A percentile compares a stretch with the other conserved stretches of the same genome.
Conservation (phyloP, 2,329 filamentous ascomycete genomes). For the Lasiodiplodia sp. region DNA sequence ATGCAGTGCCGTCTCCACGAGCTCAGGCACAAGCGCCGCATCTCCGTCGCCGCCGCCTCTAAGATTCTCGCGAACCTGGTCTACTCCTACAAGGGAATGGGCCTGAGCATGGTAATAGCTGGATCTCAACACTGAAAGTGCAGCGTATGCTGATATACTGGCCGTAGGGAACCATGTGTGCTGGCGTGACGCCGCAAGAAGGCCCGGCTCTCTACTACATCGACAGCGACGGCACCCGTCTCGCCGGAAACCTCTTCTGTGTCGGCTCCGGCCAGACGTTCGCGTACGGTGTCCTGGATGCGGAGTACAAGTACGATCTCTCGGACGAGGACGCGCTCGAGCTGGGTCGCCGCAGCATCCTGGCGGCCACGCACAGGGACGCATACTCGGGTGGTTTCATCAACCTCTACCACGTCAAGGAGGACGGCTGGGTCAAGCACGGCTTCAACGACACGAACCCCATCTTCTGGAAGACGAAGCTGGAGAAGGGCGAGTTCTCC, state of each 20-base stretch:
- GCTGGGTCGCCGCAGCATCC: constrained; percentile 87
- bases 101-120: constrained; percentile 77
- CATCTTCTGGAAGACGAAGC: constrained; percentile 99
- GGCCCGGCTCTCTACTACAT: constrained; percentile 99
- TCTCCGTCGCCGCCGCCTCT: constrained; percentile 94
- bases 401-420: constrained; percentile 99
- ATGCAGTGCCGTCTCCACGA: constrained; percentile 99
- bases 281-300: constrained; percentile 96
- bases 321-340: constrained; percentile 87
- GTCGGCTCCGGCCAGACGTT: constrained; percentile 98
- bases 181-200: constrained; percentile 93
- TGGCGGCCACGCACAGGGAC: constrained; percentile 95
- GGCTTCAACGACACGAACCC: constrained; percentile 98
- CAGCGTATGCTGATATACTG: not conserved
- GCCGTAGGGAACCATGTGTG: constrained; percentile 87
- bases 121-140: no score
- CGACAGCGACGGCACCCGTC: constrained; percentile 92
- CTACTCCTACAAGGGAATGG: constrained; percentile 99
- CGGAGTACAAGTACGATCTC: constrained; percentile 91
- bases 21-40: constrained; percentile 98
- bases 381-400: constrained; percentile 99
- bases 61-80: constrained; percentile 99
- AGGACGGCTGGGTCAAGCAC: constrained; percentile 98
- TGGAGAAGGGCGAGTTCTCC: constrained; percentile 97
- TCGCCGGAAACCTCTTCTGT: constrained; percentile 95